phyloP scores from a whole-genome alignment of 1,284 basidiomycete species.

The Naganishia sp. region DNA sequence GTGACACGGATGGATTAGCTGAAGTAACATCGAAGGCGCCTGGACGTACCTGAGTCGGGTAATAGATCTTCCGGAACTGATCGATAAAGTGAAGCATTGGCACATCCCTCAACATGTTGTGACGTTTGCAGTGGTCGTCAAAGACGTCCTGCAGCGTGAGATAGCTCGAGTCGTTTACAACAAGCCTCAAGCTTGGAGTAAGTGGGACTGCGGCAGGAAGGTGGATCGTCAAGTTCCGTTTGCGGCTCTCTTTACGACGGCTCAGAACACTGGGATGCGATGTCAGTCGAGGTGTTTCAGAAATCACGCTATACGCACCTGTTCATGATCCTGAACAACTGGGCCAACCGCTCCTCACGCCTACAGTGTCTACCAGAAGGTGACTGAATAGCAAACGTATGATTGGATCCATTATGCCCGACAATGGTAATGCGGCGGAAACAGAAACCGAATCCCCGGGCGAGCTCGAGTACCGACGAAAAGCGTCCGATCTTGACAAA shows the following conservation, averaged over 20 bases:
- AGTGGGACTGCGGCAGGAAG: conserved; percentile 85
- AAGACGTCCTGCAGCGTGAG: conserved; percentile 91
- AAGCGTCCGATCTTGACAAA: conserved; percentile 93
- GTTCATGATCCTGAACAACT: conserved; percentile 90
- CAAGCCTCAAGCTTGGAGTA: conserved; percentile 77
- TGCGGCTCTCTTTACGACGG: conserved; percentile 89
- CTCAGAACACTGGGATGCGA: conserved; percentile 64
- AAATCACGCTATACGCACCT: conserved; percentile 59
- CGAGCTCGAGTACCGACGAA: conserved; percentile 85
- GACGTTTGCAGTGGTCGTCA: conserved; percentile 80
- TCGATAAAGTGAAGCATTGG: conserved; percentile 81
- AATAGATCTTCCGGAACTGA: conserved; percentile 69
- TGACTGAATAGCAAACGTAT: conserved; percentile 88
- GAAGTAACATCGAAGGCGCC: conserved; percentile 31
- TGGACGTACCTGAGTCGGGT: conserved; percentile 45
- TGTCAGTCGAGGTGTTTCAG: conserved; percentile 1
- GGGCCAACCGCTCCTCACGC: conserved; percentile 89
- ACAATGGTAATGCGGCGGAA: conserved; percentile 89
- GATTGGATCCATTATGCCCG: conserved; percentile 86
- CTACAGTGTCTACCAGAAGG: conserved; percentile 84
- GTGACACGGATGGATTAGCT: conserved; percentile 39
- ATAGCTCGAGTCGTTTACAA: conserved; percentile 90
- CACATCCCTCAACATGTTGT: conserved; percentile 81
- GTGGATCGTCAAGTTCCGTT: conserved; percentile 88
- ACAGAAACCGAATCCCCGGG: conserved; percentile 76